These are phyloP conservation scores for Suillus alpinus DNA, from an alignment of 768 basidiomycete genomes.

Conservation along the genomic window DNA sequence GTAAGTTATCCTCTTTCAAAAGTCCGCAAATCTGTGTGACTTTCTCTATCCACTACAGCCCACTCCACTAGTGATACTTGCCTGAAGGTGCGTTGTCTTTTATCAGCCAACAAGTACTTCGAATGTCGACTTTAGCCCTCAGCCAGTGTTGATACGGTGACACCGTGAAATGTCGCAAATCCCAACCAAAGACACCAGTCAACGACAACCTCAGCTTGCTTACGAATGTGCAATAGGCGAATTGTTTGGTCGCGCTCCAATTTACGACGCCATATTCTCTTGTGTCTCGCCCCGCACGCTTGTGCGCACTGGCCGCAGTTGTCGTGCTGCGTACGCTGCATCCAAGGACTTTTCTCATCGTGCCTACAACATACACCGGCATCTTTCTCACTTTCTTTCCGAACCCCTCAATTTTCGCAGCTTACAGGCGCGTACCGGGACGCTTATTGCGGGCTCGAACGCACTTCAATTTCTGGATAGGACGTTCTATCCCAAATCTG, in stretches of 20 bases:
- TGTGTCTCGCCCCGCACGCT: slow-evolving; percentile 19
- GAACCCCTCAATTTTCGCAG: slow-evolving; percentile 33
- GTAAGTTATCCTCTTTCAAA: background rate
- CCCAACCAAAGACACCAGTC: background rate
- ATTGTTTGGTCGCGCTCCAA: slow-evolving; percentile 7
- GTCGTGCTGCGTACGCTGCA: slow-evolving; percentile 10
- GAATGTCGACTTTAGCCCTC: background rate
- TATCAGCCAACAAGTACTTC: background rate
- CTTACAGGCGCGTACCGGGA: slow-evolving; percentile 37
- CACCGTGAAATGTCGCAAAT: background rate
- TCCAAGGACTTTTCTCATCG: slow-evolving; percentile 15
- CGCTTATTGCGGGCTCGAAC: slow-evolving; percentile 46
- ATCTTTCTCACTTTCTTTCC: slow-evolving; percentile 31
- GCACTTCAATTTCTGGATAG: slow-evolving; percentile 49
- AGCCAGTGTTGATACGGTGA: background rate
- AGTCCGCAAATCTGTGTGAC: background rate
- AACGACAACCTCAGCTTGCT: background rate
- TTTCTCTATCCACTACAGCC: background rate
- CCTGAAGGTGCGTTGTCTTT: background rate
- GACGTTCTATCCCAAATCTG: slow-evolving; percentile 37
- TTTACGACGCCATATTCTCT: slow-evolving; percentile 10
- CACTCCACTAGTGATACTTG: background rate
- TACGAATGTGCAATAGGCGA: background rate
- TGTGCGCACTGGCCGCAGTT: slow-evolving; percentile 15
- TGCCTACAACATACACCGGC: slow-evolving; percentile 29